A percentile compares a stretch with the other conserved stretches of the same genome.
Evolutionary conservation across 192 early-diverging fungal species (phyloP).

Genomic region (Linnemannia elongata): DNA sequence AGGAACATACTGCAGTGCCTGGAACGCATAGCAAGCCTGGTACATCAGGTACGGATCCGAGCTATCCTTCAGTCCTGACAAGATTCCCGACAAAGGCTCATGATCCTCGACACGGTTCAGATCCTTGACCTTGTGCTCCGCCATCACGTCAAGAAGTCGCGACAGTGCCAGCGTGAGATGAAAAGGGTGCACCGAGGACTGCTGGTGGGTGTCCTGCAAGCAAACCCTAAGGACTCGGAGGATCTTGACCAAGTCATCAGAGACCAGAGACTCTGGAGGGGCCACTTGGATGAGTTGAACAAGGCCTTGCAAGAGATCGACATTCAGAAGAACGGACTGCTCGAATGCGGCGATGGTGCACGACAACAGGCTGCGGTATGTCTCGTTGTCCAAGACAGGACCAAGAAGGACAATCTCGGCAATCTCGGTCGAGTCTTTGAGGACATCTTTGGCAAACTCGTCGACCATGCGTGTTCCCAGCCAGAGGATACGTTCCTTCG

Average conservation of each 20-base stretch:
- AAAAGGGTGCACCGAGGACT: background rate
- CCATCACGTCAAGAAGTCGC: background rate
- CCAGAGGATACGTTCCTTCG: background rate
- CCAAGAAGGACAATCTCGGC: background rate
- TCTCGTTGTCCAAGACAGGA: background rate
- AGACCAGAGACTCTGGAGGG: background rate
- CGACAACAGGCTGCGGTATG: background rate
- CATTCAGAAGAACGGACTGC: background rate
- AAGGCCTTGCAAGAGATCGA: background rate
- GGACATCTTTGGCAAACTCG: background rate
- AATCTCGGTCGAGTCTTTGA: background rate
- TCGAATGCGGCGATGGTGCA: background rate
- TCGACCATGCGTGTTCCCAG: background rate
- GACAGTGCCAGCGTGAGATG: background rate
- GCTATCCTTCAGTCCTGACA: background rate
- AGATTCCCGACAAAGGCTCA: too few species aligned
- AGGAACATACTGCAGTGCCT: slow-evolving; percentile 3
- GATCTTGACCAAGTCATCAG: background rate
- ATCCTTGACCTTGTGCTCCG: background rate
- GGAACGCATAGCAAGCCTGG: background rate
- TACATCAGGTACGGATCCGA: background rate
- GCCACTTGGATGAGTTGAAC: background rate
- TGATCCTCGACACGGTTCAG: background rate
- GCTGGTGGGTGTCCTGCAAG: background rate
- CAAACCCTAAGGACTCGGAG: background rate